A percentile compares a stretch with the other conserved stretches of the same genome.
phyloP scores from a whole-genome alignment of 192 early-diverging fungal species.

The Podila horticola region DNA sequence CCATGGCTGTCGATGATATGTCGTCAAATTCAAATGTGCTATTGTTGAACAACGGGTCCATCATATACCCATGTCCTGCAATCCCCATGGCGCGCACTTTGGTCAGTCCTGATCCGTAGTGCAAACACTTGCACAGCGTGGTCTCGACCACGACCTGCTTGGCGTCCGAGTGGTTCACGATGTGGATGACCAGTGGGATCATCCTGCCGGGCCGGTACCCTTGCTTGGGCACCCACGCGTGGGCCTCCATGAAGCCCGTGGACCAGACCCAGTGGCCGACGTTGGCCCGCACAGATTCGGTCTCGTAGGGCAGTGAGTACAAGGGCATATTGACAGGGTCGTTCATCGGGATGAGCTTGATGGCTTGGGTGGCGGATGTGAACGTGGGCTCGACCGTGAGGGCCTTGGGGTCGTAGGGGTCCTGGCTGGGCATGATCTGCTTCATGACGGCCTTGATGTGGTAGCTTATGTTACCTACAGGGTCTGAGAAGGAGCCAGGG shows the following conservation, averaged over 20 bases:
- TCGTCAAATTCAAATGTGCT: background rate
- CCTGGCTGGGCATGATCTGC: slow-evolving; percentile 42
- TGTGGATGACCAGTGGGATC: slow-evolving; percentile 42
- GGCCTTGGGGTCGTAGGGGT: slow-evolving; percentile 24
- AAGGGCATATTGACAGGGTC: slow-evolving; percentile 38
- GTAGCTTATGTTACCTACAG: slow-evolving; percentile 34
- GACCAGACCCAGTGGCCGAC: slow-evolving; percentile 51
- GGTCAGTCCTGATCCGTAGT: slow-evolving; percentile 40
- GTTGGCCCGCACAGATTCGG: slow-evolving; percentile 38
- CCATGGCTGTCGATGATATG: background rate
- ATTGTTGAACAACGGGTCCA: slow-evolving; percentile 16
- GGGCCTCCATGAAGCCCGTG: slow-evolving; percentile 50
- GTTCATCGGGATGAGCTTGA: slow-evolving; percentile 51
- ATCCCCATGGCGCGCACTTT: slow-evolving; percentile 34
- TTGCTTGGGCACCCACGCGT: slow-evolving; percentile 46
- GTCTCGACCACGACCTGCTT: slow-evolving; percentile 41
- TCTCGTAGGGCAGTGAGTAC: slow-evolving; percentile 40
- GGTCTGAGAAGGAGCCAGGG: slow-evolving; percentile 45
- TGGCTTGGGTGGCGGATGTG: slow-evolving; percentile 20
- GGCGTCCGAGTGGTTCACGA: slow-evolving; percentile 50
- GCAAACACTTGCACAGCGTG: slow-evolving; percentile 38
- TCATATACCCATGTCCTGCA: slow-evolving; percentile 20
- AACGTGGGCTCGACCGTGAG: slow-evolving; percentile 43
- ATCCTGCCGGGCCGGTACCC: slow-evolving; percentile 48
- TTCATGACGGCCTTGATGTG: slow-evolving; percentile 47